Conservation (phyloP, 192 early-diverging fungal species). For the Linnemannia zychae region DNA sequence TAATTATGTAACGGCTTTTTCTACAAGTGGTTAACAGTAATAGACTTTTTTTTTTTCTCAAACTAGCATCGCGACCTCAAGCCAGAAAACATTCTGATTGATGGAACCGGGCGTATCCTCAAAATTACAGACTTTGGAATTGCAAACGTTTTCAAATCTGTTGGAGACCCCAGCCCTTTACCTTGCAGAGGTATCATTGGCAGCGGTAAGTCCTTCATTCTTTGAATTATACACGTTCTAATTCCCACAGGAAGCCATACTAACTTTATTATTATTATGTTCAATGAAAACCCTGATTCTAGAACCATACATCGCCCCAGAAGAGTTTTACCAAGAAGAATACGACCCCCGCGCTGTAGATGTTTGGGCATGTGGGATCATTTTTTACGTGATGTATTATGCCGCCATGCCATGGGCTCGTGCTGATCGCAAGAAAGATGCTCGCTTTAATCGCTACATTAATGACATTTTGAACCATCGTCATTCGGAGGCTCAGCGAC, state of each 20-base stretch:
- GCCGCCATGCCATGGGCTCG: conserved; percentile 54
- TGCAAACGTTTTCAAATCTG: conserved; percentile 75
- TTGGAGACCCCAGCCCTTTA: conserved; percentile 69
- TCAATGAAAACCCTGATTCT: background rate
- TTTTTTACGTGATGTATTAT: conserved; percentile 51
- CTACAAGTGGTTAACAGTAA: no score
- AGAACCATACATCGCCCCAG: conserved; percentile 90
- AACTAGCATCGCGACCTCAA: conserved; percentile 79
- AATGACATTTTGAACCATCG: conserved; percentile 34
- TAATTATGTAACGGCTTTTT: no score
- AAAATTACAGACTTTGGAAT: conserved; percentile 91
- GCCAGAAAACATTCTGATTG: conserved; percentile 85
- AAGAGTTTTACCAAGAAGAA: conserved; percentile 71
- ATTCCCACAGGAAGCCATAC: no score
- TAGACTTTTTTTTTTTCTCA: background rate
- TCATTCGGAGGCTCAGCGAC: conserved; percentile 17
- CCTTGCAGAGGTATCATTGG: conserved; percentile 81
- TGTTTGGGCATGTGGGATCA: conserved; percentile 51
- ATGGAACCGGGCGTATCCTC: conserved; percentile 64
- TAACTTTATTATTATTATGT: conserved; percentile 59
- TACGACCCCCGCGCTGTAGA: conserved; percentile 79
- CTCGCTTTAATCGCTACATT: conserved; percentile 22
- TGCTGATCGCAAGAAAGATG: conserved; percentile 41
- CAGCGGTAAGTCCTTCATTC: conserved; percentile 56
- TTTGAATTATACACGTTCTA: no score